phyloP scores from a whole-genome alignment of 2,329 filamentous ascomycete species.

The Aureobasidium sp. region DNA sequence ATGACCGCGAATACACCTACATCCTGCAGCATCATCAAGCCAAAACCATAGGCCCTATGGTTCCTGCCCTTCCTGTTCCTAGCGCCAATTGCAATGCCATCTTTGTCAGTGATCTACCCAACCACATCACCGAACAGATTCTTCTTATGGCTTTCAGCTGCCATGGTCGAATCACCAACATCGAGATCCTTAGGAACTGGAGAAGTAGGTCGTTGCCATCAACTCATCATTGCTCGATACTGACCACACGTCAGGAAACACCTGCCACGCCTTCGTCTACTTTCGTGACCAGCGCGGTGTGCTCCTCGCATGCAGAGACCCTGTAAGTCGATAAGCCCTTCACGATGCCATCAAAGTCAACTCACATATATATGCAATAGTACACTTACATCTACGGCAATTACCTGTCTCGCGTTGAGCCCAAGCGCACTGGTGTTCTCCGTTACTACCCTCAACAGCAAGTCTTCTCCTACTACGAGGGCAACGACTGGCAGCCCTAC shows the following conservation, averaged over 20 bases:
- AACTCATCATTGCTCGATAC: neutral
- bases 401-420: neutral
- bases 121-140: neutral
- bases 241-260: neutral
- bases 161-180: constrained; percentile 11
- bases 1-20: neutral
- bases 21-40: neutral
- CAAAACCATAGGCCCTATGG: neutral
- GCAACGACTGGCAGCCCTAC: no score
- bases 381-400: neutral
- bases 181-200: neutral
- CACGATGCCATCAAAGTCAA: neutral
- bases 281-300: neutral
- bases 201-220: neutral
- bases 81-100: constrained; percentile 1
- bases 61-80: no score
- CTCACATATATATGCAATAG: neutral
- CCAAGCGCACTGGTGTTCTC: neutral
- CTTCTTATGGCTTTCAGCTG: constrained; percentile 5
- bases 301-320: neutral
- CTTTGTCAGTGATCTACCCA: constrained; percentile 16
- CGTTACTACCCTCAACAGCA: neutral
- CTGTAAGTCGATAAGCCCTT: neutral
- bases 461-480: neutral
- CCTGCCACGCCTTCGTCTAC: neutral